Conservation (phyloP, 2,329 filamentous ascomycete genomes). For the Malbranchea zuffiana region DNA sequence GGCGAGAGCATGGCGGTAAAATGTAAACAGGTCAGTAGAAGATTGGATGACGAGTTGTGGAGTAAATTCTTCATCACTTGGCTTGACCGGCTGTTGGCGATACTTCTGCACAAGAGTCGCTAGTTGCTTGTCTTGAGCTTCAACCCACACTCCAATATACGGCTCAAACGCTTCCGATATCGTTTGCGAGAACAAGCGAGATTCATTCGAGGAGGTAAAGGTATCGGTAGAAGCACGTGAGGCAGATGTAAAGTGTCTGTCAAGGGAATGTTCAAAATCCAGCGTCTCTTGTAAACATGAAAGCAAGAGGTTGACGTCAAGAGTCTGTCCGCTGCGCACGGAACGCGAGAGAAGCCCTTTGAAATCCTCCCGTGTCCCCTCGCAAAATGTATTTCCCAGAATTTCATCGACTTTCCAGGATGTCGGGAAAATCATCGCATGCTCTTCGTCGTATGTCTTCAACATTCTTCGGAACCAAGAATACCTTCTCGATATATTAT, state of each 20-base stretch:
- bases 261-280: conserved; percentile 88
- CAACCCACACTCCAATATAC: conserved; percentile 93
- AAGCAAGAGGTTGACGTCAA: conserved; percentile 82
- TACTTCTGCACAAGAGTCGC: conserved; percentile 78
- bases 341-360: conserved; percentile 82
- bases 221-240: conserved; percentile 81
- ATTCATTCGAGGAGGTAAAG: conserved; percentile 64
- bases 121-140: conserved; percentile 84
- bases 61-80: conserved; percentile 83
- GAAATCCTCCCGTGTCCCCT: conserved; percentile 90
- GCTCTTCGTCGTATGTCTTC: conserved; percentile 91
- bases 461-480: conserved; percentile 95
- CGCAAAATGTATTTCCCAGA: conserved; percentile 83
- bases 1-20: conserved; percentile 83
- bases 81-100: conserved; percentile 66
- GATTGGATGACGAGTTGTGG: conserved; percentile 81
- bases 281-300: conserved; percentile 89
- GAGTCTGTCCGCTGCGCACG: conserved; percentile 66
- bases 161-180: conserved; percentile 97
- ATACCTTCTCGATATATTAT: conserved; percentile 91
- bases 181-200: conserved; percentile 71
- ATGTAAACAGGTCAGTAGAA: conserved; percentile 93
- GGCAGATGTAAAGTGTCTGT: conserved; percentile 62
- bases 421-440: conserved; percentile 73
- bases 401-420: conserved; percentile 86